Evolutionary conservation across 1,284 basidiomycete species (phyloP), one percentile per base, ranked within the genome.

Genomic region (Cerrena zonata): DNA sequence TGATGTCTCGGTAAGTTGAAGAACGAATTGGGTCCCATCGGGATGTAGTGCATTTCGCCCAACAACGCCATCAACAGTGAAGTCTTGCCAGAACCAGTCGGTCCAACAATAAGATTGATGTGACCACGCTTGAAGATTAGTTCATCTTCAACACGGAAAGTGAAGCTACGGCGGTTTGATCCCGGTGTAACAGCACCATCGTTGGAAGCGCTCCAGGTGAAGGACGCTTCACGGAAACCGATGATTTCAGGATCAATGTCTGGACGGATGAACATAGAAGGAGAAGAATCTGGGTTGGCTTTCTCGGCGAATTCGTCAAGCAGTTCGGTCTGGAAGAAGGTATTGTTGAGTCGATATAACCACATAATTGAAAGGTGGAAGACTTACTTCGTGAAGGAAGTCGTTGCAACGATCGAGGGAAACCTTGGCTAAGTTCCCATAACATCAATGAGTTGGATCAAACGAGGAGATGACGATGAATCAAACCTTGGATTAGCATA

Each of bases 1-100:
- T 77, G 75, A 1, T 69, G 65, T 5, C 85, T 74, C n/a, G 86
- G 86, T 5, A 89, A 73, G 53, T 78, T 80, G 64, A 75, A 84
- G 72, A 80, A 85, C 0, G 84, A 79, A 30, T 75, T 75, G 11
- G 76, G 70, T 4, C 72, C 70, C 5, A 69, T 63, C 3, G 79
- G 74, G 15, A 76, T 63, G 57, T 78, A 82, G 57, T 84, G 80
- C 80, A 84, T 77, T 58, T 84, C 78, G 56, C 79, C 79, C 2
- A 82, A 67, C n/a, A 82, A 62, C 2, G 79, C 80, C 72, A 80
- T 75, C 21, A 79, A 61, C 27, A 78, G 48, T 1, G 71, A 73
- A 0, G 76, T 75, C 59, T 76, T 78, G 4, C 77, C 77, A 1
- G 70, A 72, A 12, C 77, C 77, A 3, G 77, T 79, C 0, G 82